phyloP scores from a whole-genome alignment of 164 flowering plant species.

The Pachysandra terminalis region DNA sequence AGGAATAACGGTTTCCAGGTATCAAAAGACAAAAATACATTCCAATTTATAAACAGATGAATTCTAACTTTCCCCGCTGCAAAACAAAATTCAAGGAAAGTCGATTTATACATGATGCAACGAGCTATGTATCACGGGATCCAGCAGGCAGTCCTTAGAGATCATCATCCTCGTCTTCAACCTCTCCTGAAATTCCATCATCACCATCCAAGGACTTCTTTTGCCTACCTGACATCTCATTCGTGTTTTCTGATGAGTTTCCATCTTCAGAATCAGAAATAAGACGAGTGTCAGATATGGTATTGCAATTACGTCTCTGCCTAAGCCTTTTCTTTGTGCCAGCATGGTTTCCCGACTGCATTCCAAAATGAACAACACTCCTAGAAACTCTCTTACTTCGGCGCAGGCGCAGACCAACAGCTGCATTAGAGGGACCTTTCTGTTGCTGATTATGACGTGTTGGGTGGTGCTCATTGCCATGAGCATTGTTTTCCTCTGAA shows the following conservation, averaged over 20 bases:
- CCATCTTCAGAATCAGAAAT: constrained; percentile 41
- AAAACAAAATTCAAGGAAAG: too few relatives aligned
- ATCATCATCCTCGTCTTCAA: neutral
- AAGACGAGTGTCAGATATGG: constrained; percentile 19
- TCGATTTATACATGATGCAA: too few relatives aligned
- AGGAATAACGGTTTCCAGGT: too few relatives aligned
- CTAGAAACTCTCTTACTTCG: constrained; percentile 33
- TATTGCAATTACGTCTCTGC: constrained; percentile 35
- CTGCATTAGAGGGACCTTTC: constrained; percentile 12
- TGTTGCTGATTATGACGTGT: constrained; percentile 2
- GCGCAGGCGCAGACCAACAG: constrained; percentile 25
- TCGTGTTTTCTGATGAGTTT: neutral
- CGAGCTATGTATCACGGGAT: too few relatives aligned
- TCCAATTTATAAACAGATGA: too few relatives aligned
- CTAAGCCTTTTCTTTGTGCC: constrained; percentile 30
- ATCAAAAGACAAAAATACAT: too few relatives aligned
- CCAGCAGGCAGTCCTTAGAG: too few relatives aligned
- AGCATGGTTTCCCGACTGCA: constrained; percentile 8
- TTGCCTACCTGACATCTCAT: neutral
- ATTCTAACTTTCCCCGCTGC: too few relatives aligned
- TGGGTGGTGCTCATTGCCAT: neutral
- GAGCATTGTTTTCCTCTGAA: constrained; percentile 20
- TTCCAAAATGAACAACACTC: constrained; percentile 6
- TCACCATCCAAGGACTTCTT: neutral
- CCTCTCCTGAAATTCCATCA: too few relatives aligned